These are phyloP conservation scores for Phytophthora tubulina DNA, from an alignment of 352 stramenopile species.

Conservation along the genomic window DNA sequence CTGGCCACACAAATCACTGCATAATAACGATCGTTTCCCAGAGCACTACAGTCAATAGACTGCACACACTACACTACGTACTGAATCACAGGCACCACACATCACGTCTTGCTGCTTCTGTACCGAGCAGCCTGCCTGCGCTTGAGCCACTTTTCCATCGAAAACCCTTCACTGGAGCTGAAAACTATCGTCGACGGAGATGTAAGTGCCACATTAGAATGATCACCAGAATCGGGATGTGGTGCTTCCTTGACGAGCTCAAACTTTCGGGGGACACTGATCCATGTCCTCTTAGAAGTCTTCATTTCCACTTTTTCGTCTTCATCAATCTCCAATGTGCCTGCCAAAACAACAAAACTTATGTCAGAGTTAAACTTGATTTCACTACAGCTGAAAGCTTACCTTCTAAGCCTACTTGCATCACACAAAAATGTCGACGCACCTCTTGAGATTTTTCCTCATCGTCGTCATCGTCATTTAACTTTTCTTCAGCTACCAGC, in stretches of 20 bases:
- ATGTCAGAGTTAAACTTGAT: background rate
- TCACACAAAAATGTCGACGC: constrained; percentile 24
- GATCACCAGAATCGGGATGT: background rate
- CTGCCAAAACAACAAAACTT: constrained; percentile 2
- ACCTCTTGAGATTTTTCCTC: constrained; percentile 28
- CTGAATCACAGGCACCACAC: background rate
- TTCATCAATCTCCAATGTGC: constrained; percentile 6
- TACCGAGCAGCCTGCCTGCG: constrained; percentile 22
- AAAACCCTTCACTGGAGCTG: constrained; percentile 45
- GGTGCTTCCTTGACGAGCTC: background rate
- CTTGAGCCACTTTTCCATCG: constrained; percentile 56
- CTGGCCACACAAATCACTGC: no score
- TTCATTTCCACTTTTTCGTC: background rate
- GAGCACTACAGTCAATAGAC: background rate
- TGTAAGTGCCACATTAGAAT: background rate
- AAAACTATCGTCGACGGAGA: constrained; percentile 32
- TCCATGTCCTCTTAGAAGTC: constrained; percentile 17
- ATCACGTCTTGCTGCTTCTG: constrained; percentile 10
- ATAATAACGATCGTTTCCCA: no score
- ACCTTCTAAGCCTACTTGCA: constrained; percentile 29
- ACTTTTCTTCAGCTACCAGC: background rate
- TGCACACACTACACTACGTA: background rate
- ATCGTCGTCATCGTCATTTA: background rate
- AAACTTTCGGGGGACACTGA: constrained; percentile 29
- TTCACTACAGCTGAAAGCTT: constrained; percentile 3